A percentile compares a stretch with the other conserved stretches of the same genome.
Conservation (phyloP, 1,284 basidiomycete genomes). For the Chalciporus piperatoides region DNA sequence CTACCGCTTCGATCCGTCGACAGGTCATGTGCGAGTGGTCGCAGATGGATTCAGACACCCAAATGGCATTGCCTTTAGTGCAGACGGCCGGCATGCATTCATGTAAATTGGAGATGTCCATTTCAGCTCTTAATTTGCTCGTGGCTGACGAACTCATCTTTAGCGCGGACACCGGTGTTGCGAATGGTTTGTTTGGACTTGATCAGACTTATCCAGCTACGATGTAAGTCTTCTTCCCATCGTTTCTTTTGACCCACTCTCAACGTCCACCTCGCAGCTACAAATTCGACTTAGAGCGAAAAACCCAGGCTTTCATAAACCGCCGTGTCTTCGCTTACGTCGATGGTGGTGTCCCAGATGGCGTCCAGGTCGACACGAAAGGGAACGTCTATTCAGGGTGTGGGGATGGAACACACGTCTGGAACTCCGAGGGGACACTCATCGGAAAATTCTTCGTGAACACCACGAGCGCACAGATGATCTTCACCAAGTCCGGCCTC, state of each 20-base stretch:
- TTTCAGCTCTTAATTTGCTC: conserved; percentile 1
- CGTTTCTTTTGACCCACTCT: neutral
- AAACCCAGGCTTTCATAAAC: conserved; percentile 52
- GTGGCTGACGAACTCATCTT: neutral
- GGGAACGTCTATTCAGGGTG: conserved; percentile 6
- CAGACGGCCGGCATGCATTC: conserved; percentile 63
- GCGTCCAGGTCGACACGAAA: conserved; percentile 43
- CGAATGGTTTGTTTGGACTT: conserved; percentile 47
- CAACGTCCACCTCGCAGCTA: conserved; percentile 44
- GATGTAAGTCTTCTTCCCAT: conserved; percentile 46
- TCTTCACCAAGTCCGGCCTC: conserved; percentile 62
- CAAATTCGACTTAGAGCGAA: conserved; percentile 62
- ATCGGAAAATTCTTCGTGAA: conserved; percentile 73
- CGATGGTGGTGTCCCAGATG: conserved; percentile 65
- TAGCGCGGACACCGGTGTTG: conserved; percentile 54
- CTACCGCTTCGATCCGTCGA: conserved; percentile 66
- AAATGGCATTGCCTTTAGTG: conserved; percentile 69
- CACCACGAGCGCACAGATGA: conserved; percentile 56
- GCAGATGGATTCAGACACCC: conserved; percentile 63
- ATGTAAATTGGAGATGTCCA: conserved; percentile 44
- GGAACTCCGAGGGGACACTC: conserved; percentile 55
- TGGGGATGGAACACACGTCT: conserved; percentile 44
- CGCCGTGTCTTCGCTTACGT: conserved; percentile 68
- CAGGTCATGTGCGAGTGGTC: conserved; percentile 61
- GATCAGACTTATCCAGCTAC: conserved; percentile 65